A percentile compares a stretch with the other conserved stretches of the same genome.
These are phyloP conservation scores for Hypholoma sublateritium DNA, from an alignment of 768 basidiomycete genomes.

Conservation along the genomic window DNA sequence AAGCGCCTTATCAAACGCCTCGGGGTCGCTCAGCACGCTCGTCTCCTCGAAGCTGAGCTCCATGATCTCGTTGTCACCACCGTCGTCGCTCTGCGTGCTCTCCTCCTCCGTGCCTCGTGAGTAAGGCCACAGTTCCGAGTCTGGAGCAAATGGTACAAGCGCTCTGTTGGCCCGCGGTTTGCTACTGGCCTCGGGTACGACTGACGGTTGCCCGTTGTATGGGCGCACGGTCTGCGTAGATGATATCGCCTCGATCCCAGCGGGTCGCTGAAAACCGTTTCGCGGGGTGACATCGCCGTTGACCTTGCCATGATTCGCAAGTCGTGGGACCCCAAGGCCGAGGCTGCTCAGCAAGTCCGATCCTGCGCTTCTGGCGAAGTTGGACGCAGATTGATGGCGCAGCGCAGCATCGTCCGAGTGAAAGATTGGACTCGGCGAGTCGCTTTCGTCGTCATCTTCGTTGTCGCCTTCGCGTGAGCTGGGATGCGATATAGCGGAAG, in stretches of 20 bases:
- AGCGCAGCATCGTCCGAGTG: conserved; percentile 30
- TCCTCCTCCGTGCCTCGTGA: conserved; percentile 39
- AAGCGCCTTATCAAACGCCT: conserved; percentile 46
- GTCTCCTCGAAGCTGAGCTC: conserved; percentile 78
- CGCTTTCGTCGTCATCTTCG: conserved; percentile 43
- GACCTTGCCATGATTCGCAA: conserved; percentile 25
- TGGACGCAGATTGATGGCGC: conserved; percentile 28
- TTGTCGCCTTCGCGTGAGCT: conserved; percentile 61
- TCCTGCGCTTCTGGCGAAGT: conserved; percentile 29
- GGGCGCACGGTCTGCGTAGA: conserved; percentile 22
- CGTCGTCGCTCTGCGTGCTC: conserved; percentile 30
- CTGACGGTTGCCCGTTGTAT: not conserved
- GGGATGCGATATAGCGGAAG: conserved; percentile 35
- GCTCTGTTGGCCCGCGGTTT: conserved; percentile 31
- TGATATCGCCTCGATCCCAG: conserved; percentile 22
- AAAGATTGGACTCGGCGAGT: conserved; percentile 40
- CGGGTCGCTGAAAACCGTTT: conserved; percentile 17
- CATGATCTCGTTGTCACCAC: conserved; percentile 60
- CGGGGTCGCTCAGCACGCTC: conserved; percentile 68
- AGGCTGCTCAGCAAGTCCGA: conserved; percentile 18
- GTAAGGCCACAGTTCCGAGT: conserved; percentile 74
- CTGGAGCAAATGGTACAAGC: conserved; percentile 61
- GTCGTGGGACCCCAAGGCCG: conserved; percentile 17
- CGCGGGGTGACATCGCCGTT: conserved; percentile 65
- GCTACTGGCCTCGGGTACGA: conserved; percentile 6